Conservation (phyloP, 2,329 filamentous ascomycete genomes). For the Claviceps cyperi region DNA sequence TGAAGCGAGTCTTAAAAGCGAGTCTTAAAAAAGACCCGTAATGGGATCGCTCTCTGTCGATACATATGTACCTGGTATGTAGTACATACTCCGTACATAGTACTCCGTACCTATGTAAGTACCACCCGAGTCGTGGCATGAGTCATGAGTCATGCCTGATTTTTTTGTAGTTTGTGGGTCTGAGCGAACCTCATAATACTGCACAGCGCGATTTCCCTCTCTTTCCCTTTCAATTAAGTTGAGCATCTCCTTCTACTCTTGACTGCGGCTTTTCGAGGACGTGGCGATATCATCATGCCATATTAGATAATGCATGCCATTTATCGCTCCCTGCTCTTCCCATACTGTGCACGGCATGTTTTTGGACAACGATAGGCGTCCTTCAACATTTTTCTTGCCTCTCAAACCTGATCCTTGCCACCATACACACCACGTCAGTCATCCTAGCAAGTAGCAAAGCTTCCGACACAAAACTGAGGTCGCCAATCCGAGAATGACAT, state of each 20-base stretch:
- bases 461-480: background rate
- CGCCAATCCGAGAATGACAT: background rate
- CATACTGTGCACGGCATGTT: background rate
- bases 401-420: background rate
- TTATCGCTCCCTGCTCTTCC: background rate
- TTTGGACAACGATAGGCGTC: background rate
- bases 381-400: background rate
- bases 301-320: background rate
- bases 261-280: background rate
- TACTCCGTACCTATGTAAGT: background rate
- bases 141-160: background rate
- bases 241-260: background rate
- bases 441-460: background rate
- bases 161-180: background rate
- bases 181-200: background rate
- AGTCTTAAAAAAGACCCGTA: too few species aligned
- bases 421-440: background rate
- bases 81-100: too few species aligned
- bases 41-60: background rate
- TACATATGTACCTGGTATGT: too few species aligned
- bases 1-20: too few species aligned
- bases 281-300: background rate
- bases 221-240: background rate
- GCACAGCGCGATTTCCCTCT: background rate
- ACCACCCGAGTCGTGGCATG: background rate